These are phyloP conservation scores for Epichloe glyceriae DNA, from an alignment of 2,329 filamentous ascomycete species.

Conservation along the genomic window DNA sequence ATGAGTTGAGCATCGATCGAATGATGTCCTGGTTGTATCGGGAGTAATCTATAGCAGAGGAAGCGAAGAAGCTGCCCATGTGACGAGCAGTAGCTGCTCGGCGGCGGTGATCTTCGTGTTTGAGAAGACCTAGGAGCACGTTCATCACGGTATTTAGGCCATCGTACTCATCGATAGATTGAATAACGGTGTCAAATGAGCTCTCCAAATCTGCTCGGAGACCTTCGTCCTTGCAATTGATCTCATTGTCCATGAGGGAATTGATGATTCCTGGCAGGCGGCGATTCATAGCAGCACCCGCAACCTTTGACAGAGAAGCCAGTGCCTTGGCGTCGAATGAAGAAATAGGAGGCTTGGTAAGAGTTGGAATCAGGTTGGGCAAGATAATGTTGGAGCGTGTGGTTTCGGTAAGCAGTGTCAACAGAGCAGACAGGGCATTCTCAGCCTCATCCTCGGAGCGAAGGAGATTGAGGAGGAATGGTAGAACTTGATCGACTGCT, in stretches of 20 bases:
- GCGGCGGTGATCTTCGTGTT: conserved; percentile 83
- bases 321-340: conserved; percentile 90
- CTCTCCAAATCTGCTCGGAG: conserved; percentile 60
- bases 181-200: conserved; percentile 78
- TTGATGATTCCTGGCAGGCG: conserved; percentile 84
- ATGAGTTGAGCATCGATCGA: conserved; percentile 77
- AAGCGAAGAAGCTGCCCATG: conserved; percentile 73
- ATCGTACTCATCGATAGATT: conserved; percentile 91
- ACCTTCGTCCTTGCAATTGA: conserved; percentile 60
- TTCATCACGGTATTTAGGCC: conserved; percentile 94
- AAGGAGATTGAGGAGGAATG: conserved; percentile 80
- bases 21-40: conserved; percentile 94
- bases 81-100: conserved; percentile 68
- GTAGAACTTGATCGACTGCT: conserved; percentile 88
- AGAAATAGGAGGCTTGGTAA: conserved; percentile 80
- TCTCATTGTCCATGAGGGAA: conserved; percentile 84
- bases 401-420: conserved; percentile 87
- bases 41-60: conserved; percentile 76
- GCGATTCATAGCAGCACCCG: conserved; percentile 79
- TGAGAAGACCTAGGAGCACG: conserved; percentile 73
- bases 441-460: conserved; percentile 77
- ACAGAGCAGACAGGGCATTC: conserved; percentile 80
- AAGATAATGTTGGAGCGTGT: conserved; percentile 93
- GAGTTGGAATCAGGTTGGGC: conserved; percentile 86
- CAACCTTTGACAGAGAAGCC: conserved; percentile 85